A percentile compares a stretch with the other conserved stretches of the same genome.
These are phyloP conservation scores for Fusarium circinatum DNA, from an alignment of 2,329 filamentous ascomycete genomes.

Conservation along the genomic window DNA sequence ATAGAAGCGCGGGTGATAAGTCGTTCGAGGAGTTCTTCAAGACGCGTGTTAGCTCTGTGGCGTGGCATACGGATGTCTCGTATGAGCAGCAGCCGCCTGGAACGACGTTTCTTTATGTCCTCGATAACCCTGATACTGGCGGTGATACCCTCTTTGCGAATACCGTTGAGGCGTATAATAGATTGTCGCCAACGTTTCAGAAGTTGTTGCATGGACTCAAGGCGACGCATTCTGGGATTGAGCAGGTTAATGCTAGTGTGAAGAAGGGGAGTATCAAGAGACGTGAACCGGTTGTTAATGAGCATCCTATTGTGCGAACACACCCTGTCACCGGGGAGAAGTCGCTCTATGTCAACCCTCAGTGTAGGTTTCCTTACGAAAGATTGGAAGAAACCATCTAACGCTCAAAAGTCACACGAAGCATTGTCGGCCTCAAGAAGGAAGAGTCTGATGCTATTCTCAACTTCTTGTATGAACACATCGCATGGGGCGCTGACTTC, in stretches of 20 bases:
- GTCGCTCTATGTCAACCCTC: conserved; percentile 82
- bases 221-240: conserved; percentile 83
- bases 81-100: conserved; percentile 91
- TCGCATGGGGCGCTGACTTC: conserved; percentile 68
- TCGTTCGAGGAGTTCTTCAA: conserved; percentile 69
- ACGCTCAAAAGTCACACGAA: conserved; percentile 72
- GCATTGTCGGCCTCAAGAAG: conserved; percentile 85
- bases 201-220: conserved; percentile 82
- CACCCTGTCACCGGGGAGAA: conserved; percentile 88
- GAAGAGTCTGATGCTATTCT: conserved; percentile 84
- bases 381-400: background rate
- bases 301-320: conserved; percentile 82
- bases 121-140: conserved; percentile 83
- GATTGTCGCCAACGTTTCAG: conserved; percentile 81
- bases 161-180: conserved; percentile 81
- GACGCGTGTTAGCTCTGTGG: conserved; percentile 80
- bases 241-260: conserved; percentile 79
- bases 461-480: conserved; percentile 73
- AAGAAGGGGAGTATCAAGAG: conserved; percentile 75
- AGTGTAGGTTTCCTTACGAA: conserved; percentile 67
- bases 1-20: conserved; percentile 67
- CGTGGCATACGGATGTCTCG: conserved; percentile 90
- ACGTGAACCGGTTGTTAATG: conserved; percentile 77
- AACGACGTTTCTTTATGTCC: conserved; percentile 87
- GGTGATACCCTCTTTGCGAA: conserved; percentile 89